Conservation (phyloP, 257 asterid genomes). For the Plectranthus barbatus region DNA sequence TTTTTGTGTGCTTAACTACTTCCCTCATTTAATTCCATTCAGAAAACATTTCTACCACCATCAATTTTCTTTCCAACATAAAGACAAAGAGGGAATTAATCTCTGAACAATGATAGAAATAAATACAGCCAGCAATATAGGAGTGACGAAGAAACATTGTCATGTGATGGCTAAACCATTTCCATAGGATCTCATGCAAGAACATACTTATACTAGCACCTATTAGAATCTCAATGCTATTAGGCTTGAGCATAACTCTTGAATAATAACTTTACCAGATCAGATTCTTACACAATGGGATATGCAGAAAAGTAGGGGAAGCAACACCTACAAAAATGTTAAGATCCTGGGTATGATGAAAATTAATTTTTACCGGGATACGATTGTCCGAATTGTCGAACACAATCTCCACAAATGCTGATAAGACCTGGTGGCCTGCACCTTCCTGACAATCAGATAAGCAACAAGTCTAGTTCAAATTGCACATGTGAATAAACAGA, state of each 20-base stretch:
- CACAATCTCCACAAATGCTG: slow-evolving; percentile 98
- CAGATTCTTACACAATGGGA: slow-evolving; percentile 1
- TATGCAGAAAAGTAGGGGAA: neutral
- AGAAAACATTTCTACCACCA: no score
- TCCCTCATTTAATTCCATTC: no score
- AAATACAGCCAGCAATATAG: no score
- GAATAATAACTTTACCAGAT: slow-evolving; percentile 5
- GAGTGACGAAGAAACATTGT: no score
- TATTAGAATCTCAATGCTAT: neutral
- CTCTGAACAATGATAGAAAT: no score
- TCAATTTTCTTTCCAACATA: no score
- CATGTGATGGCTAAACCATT: no score
- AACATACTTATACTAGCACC: neutral
- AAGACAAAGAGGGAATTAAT: no score
- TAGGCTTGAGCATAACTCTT: neutral
- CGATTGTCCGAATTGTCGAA: slow-evolving; percentile 96
- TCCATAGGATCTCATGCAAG: slow-evolving; percentile 1
- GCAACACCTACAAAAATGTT: neutral
- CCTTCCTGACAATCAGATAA: slow-evolving; percentile 65
- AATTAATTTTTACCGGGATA: slow-evolving; percentile 57
- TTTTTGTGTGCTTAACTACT: no score
- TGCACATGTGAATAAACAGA: neutral
- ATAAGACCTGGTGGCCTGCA: slow-evolving; percentile 85
- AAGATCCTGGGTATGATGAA: neutral
- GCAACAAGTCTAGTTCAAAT: neutral